These are phyloP conservation scores for Esteya vermicola DNA, from an alignment of 2,329 filamentous ascomycete genomes.

Conservation along the genomic window DNA sequence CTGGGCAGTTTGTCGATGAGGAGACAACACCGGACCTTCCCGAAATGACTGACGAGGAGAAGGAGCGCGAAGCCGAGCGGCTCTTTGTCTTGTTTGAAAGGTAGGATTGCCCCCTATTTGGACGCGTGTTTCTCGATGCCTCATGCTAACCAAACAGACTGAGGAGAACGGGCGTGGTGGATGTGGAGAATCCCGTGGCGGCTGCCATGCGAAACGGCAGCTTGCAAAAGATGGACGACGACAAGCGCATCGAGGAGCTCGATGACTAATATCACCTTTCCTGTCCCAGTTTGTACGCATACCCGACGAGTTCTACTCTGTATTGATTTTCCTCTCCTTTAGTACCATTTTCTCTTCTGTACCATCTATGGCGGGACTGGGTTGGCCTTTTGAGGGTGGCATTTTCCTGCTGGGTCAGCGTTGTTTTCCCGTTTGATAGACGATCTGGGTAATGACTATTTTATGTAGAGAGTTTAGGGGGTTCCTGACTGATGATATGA, in stretches of 20 bases:
- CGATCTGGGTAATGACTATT: neutral
- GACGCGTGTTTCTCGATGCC: neutral
- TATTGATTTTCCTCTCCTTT: neutral
- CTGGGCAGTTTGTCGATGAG: constrained; percentile 63
- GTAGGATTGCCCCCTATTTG: constrained; percentile 23
- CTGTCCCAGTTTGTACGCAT: neutral
- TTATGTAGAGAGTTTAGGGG: too few relatives aligned
- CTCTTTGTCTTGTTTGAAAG: constrained; percentile 85
- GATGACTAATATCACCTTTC: constrained; percentile 13
- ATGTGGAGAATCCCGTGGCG: constrained; percentile 67
- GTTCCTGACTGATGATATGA: too few relatives aligned
- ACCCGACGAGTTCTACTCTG: neutral
- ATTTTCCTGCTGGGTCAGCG: neutral
- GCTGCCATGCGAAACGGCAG: constrained; percentile 54
- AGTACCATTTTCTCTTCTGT: too few relatives aligned
- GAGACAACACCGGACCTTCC: constrained; percentile 45
- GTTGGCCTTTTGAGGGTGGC: neutral
- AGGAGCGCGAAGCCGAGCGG: constrained; percentile 78
- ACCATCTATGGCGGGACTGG: neutral
- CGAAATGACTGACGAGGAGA: constrained; percentile 83
- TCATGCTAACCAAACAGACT: constrained; percentile 25
- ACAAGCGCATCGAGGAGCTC: constrained; percentile 32
- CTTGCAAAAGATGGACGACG: constrained; percentile 53
- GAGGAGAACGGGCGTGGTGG: constrained; percentile 59
- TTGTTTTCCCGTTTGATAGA: neutral